Evolutionary conservation across 768 basidiomycete species (phyloP), one percentile per base, ranked within the genome.

Genomic region (Rhizopogon salebrosus): DNA sequence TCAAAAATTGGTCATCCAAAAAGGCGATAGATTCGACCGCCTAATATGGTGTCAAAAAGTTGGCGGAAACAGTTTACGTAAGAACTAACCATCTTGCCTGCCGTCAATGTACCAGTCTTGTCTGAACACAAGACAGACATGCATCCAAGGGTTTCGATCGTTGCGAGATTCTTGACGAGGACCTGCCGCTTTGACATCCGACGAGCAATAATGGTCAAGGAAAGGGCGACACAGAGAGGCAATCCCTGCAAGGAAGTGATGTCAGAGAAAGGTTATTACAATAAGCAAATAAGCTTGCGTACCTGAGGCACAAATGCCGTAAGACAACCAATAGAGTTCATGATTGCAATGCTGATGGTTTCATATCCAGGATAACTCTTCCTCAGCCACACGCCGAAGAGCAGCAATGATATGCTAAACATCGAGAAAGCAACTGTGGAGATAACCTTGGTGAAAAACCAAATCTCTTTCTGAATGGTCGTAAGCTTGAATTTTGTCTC

Each of bases 111-210:
- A n/a, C 78, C 77, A 1, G 75, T 76, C 54, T 82, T 83, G 65
- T 83, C 82, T 5, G 77, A 76, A 60, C 78, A 79, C 20, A 83
- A 52, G 34, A 80, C 74, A 16, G 75, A 74, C 55, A 82, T 78
- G 18, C 71, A 69, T 0, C 80, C 80, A 2, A 82, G 70, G 0
- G 78, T 78, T 56, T 82, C 80, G 48, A 82, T 76, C 1, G 76
- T 80, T 35, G 76, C 74, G 54, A 82, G 66, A 43, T 73, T 75
- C 58, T 80, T 80, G 54, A 79, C 78, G 3, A 78, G 68, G 18
- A 78, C 72, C 13, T 73, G 72, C 35, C 76, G 67, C 43, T 68
- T 67, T 4, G 77, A 75, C 62, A 83, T 76, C 49, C 77, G 78
- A 22, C 73, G 71, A 14, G 76, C 76, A 29, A 71, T 64, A 26